Base-by-base conservation (phyloP, 1,139 yeast genomes). In the Saccharomyces pastorianus region DNA sequence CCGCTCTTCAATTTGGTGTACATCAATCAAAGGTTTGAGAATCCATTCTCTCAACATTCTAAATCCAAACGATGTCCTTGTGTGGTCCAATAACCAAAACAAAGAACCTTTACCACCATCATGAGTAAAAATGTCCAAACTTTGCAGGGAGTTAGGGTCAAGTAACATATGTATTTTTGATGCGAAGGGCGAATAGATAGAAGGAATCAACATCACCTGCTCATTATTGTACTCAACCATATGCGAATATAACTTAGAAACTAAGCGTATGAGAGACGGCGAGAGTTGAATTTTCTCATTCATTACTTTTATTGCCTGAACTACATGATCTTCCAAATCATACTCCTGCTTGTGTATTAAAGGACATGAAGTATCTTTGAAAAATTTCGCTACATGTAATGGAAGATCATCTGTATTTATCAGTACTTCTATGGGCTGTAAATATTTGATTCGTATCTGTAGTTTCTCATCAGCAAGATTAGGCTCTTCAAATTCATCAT, bases 371-470 rank as follows among this genome's bases (percentile, higher is more conserved):
- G 25, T 23, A 6, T 51, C 50, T 55, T 57, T 49, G 50, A 56
- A 49, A 52, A 55, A 57, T 55, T 29, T 60, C 34, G 51, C 70
- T 61, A 56, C 60, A 56, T 6, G 55, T 46, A 32, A 57, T 54
- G 56, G 74, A 54, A 55, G 61, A 58, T 70, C 64, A 20, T 76
- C 78, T 8, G 80, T 23, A 7, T 28, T 42, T 20, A 27, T 26
- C 67, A 90, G 62, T 13, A 90, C 73, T 65, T 93, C 98, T 47
- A 83, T 78, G 0, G 98, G 97, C 46, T 81, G 80, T 53, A 90
- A 71, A 67, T 88, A 89, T 47, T 80, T 71, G 17, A 90, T 69
- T 50, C 97, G 71, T 0, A 95, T 88, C 58, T 87, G 91, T 34
- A 91, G 70, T 59, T 84, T 85, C 46, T 75, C 78, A 26, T 83